These are phyloP conservation scores for Withania somnifera DNA, from an alignment of 305 asterid species.

Conservation along the genomic window DNA sequence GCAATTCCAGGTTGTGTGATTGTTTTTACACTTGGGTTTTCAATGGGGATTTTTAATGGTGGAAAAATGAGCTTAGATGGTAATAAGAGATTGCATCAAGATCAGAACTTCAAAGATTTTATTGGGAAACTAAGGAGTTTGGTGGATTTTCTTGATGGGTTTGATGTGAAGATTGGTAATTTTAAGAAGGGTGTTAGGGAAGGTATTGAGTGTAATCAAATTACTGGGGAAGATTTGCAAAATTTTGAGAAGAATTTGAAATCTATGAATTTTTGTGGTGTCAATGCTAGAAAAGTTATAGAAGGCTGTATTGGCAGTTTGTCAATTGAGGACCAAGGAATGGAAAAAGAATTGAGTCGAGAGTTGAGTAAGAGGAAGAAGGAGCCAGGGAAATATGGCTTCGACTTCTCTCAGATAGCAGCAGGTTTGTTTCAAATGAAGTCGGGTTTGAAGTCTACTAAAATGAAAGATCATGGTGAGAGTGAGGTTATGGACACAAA, in stretches of 20 bases:
- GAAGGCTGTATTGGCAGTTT: constrained; percentile 34
- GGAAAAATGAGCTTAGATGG: constrained; percentile 35
- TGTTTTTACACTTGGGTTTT: constrained; percentile 67
- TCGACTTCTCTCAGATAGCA: constrained; percentile 23
- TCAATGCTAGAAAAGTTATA: constrained; percentile 25
- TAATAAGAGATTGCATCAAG: constrained; percentile 23
- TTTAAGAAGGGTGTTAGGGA: constrained; percentile 38
- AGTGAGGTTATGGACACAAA: constrained; percentile 27
- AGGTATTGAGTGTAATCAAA: constrained; percentile 31
- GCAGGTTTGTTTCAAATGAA: constrained; percentile 36
- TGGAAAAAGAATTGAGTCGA: constrained; percentile 19
- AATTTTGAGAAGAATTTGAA: constrained; percentile 35
- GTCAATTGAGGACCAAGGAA: constrained; percentile 23
- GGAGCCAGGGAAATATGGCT: constrained; percentile 27
- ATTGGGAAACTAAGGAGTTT: constrained; percentile 36
- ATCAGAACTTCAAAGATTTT: constrained; percentile 24
- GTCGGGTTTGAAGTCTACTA: constrained; percentile 22
- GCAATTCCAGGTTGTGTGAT: constrained; percentile 70
- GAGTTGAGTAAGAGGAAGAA: constrained; percentile 35
- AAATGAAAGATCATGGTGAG: constrained; percentile 19
- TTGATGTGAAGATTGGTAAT: constrained; percentile 24
- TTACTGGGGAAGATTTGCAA: constrained; percentile 45
- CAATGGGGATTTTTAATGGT: constrained; percentile 61
- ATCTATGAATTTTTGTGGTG: constrained; percentile 20
- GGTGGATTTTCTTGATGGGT: constrained; percentile 20